These are phyloP conservation scores for Termitomyces sp. DNA, from an alignment of 768 basidiomycete genomes.

Conservation along the genomic window DNA sequence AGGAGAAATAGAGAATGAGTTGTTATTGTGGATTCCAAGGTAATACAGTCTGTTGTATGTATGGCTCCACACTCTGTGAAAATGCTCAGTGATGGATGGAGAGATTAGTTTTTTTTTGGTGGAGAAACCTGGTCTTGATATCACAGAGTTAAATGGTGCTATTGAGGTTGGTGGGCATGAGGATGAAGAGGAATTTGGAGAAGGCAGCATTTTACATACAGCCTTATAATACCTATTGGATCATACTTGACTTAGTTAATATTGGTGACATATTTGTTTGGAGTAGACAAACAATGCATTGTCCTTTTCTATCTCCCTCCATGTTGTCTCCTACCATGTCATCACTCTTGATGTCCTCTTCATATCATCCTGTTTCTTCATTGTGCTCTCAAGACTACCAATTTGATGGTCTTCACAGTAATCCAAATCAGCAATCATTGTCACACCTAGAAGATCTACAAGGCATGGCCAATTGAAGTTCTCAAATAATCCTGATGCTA, in stretches of 20 bases:
- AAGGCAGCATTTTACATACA: background rate
- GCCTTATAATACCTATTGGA: background rate
- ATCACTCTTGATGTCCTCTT: background rate
- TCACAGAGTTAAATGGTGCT: constrained; percentile 9
- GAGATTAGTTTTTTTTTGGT: constrained; percentile 12
- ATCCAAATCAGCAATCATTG: background rate
- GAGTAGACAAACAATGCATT: background rate
- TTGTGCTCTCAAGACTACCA: background rate
- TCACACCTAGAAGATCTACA: too few species aligned
- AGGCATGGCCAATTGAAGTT: too few species aligned
- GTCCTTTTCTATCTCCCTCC: background rate
- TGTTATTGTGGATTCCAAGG: too few species aligned
- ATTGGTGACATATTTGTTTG: background rate
- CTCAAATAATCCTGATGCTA: too few species aligned
- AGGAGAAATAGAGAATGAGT: background rate
- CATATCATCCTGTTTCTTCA: background rate
- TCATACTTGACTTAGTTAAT: too few species aligned
- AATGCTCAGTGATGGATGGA: constrained; percentile 13
- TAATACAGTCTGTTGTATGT: too few species aligned
- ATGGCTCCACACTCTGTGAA: too few species aligned
- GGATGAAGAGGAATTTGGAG: background rate
- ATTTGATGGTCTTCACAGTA: background rate
- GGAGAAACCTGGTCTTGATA: constrained; percentile 16
- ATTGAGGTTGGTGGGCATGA: background rate
- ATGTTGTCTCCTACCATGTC: too few species aligned